Base-by-base conservation (phyloP, 1,284 basidiomycete species). In the Irpex sp. region DNA sequence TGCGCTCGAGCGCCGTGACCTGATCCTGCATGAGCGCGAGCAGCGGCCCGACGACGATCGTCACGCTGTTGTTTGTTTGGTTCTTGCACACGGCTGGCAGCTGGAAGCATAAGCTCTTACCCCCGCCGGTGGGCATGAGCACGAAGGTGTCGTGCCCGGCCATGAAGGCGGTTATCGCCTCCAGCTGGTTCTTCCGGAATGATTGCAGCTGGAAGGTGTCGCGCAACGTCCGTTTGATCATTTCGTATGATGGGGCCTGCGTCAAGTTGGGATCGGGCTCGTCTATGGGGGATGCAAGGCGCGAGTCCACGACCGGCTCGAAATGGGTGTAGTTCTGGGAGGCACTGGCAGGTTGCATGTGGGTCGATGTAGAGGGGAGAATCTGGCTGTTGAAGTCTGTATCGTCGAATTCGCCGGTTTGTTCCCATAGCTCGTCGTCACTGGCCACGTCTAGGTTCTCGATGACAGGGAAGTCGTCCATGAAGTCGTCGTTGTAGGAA, bases 81-180 rank as follows among this genome's bases (percentile, higher is more conserved):
- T 77, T 77, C 43, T 81, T 79, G 70, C 95, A 91, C 19, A 97
- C 82, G 1, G 95, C 96, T 0, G 97, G 97, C 0, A 98, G 84
- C 70, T 92, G 89, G 69, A 87, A 95, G 67, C 92, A 94, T 50
- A 95, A 78, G 69, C 88, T 91, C 78, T 98, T 98, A 0, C 96
- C 97, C 5, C 96, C 97, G 33, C 97, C 97, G 0, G 97, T 99
- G 0, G 97, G 97, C 88, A 98, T 97, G 5, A 99, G 83, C 17
- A 98, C 93, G 68, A 98, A 95, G 11, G 95, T 94, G 71, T 99
- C 96, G 57, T 82, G 83, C 2, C 92, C 95, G 0, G 81, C 79
- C 73, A 99, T 80, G 0, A 92, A 89, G 2, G 89, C 90, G 58
- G 88, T 85, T 69, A 98, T 93, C 0, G 93, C 95, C 70, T 94